Percentiles rank a stretch among this genome's conserved stretches.
Evolutionary conservation across 331 rosid species (phyloP).

Genomic region (Telfairia occidentalis): DNA sequence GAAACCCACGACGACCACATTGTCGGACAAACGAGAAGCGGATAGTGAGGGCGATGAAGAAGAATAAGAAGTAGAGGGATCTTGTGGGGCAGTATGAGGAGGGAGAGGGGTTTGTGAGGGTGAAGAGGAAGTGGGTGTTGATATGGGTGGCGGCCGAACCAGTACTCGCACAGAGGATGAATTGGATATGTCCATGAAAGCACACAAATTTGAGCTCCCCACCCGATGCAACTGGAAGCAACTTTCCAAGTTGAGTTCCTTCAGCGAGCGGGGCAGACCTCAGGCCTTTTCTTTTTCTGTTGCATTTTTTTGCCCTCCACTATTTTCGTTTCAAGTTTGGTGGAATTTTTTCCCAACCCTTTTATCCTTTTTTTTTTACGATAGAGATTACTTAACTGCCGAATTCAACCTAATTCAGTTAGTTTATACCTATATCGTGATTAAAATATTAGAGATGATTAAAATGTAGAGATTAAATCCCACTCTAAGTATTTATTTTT

Average conservation of each 20-base stretch:
- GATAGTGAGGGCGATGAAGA: constrained; percentile 19
- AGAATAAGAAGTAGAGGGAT: constrained; percentile 17
- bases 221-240: not conserved
- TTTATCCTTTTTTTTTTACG: no score
- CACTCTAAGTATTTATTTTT: no score
- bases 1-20: constrained; percentile 76
- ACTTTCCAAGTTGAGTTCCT: no score
- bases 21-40: constrained; percentile 36
- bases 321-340: not conserved
- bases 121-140: constrained; percentile 24
- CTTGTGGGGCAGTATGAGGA: constrained; percentile 21
- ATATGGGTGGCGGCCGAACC: constrained; percentile 49
- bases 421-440: no score
- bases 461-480: no score
- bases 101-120: constrained; percentile 24
- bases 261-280: no score
- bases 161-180: constrained; percentile 57
- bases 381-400: no score
- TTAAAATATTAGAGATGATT: no score
- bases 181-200: constrained; percentile 47
- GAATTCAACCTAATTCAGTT: no score
- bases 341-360: no score
- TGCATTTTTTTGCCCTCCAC: no score
- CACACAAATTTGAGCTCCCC: not conserved
- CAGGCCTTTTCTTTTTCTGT: no score